Evolutionary conservation across 495 filamentous ascomycete species (phyloP).

Genomic region (Opeltia flavorubescens): DNA sequence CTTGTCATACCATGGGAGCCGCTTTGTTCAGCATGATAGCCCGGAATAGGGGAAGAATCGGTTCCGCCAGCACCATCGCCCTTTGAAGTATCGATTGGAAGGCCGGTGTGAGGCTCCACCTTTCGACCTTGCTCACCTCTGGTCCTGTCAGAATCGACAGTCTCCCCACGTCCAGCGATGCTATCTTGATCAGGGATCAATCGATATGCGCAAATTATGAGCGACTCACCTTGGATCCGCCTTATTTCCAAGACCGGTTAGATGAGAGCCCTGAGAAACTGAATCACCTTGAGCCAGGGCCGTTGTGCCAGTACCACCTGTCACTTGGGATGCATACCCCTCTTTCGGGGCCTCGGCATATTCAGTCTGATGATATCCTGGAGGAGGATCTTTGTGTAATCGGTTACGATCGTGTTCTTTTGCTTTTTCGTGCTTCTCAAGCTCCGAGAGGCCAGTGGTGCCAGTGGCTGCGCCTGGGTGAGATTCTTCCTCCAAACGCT

Average conservation of each 20-base stretch:
- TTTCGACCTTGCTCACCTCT: neutral
- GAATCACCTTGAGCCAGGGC: constrained; percentile 5
- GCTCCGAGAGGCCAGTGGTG: neutral
- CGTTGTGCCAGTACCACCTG: constrained; percentile 4
- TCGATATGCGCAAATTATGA: neutral
- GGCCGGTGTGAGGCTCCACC: constrained; percentile 5
- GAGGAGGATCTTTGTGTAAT: constrained; percentile 10
- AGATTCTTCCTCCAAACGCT: neutral
- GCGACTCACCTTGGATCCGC: constrained; percentile 4
- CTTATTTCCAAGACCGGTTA: neutral
- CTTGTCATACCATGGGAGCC: neutral
- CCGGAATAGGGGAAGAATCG: constrained; percentile 1
- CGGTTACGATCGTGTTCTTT: constrained; percentile 6
- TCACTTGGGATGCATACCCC: constrained; percentile 3
- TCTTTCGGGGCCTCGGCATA: neutral
- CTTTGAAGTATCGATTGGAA: constrained; percentile 12
- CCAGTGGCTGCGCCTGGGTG: neutral
- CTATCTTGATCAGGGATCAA: neutral
- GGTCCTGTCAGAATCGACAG: neutral
- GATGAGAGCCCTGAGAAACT: neutral
- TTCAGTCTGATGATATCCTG: neutral
- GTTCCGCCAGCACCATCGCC: constrained; percentile 5
- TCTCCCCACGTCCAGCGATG: neutral
- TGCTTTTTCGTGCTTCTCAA: neutral
- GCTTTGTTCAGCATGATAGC: neutral